Base-by-base conservation (phyloP, 2,329 filamentous ascomycete species). In the Parafenestella ontariensis region DNA sequence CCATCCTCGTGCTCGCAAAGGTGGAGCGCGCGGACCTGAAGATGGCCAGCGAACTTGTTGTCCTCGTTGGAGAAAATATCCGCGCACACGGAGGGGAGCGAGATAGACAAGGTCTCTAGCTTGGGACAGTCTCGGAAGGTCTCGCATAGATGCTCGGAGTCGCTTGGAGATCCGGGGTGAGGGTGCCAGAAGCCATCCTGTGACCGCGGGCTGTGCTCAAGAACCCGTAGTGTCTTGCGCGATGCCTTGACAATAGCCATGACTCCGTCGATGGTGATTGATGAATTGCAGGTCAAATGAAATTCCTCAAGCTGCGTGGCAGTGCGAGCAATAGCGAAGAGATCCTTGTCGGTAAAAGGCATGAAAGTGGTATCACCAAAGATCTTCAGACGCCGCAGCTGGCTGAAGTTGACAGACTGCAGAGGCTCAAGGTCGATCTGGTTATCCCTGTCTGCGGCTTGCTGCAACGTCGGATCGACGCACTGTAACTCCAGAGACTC, bases 301-400 rank as follows among this genome's bases (percentile, higher is more conserved):
- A 85, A 79, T 54, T 82, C 81, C 57, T 82, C 77, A 20, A 85
- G 78, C 42, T 76, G 76, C 1, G 76, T 81, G 7, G 82, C 82
- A 1, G 81, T 83, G 41, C 77, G 77, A 21, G 82, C 79, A 51
- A 85, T 82, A 46, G 76, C 75, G 33, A 74, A 71, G 24, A 85
- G 72, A 58, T 85, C 82, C 3, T 70, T 66, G 54, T 85, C 82
- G 31, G 71, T 78, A 57, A 85, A 73, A 3, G 82, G 82, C 72
- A 80, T 81, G 68, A 82, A 78, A 37, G 77, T 78, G 6, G 82
- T 83, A 68, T 83, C 80, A 52, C 82, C 82, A 58, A 83, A 83
- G 52, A 85, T 77, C 69, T 84, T 84, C 48, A 85, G 70, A 18
- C 81, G 79, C 49, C 77, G 77, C 39, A 85, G 75, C 28, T 77